These are phyloP conservation scores for Coemansia sp. DNA, from an alignment of 192 early-diverging fungal species.

Conservation along the genomic window DNA sequence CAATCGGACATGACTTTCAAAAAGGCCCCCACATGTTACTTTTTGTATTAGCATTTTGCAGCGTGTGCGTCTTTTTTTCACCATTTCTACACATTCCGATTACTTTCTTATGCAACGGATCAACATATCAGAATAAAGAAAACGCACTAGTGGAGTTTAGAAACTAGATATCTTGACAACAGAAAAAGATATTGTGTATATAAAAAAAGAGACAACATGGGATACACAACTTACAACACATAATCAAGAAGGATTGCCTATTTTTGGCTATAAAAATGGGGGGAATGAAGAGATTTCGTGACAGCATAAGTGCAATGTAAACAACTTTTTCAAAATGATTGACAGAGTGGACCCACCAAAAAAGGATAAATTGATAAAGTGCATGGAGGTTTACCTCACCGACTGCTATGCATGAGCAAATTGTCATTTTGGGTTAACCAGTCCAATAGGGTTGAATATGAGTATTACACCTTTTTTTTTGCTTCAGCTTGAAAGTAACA, in stretches of 20 bases:
- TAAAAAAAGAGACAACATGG: neutral
- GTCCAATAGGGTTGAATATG: neutral
- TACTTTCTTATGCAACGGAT: neutral
- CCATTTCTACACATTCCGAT: neutral
- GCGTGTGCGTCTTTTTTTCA: neutral
- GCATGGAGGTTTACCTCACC: neutral
- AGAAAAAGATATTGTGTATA: neutral
- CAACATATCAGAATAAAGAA: neutral
- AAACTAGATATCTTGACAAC: neutral
- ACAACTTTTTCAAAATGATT: neutral
- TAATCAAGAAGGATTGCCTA: neutral
- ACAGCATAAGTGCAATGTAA: neutral
- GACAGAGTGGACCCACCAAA: neutral
- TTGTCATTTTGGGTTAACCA: neutral
- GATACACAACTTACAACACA: neutral
- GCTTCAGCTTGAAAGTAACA: neutral
- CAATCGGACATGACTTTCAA: neutral
- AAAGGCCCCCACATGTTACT: neutral
- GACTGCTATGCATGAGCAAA: neutral
- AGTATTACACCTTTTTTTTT: neutral
- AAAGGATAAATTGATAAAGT: neutral
- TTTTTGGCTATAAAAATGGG: neutral
- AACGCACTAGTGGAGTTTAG: neutral
- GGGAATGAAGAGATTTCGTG: neutral
- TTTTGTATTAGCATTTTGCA: neutral